Evolutionary conservation across 164 flowering plant species (phyloP), one percentile per base, ranked within the genome.

Genomic region (Piper betle): DNA sequence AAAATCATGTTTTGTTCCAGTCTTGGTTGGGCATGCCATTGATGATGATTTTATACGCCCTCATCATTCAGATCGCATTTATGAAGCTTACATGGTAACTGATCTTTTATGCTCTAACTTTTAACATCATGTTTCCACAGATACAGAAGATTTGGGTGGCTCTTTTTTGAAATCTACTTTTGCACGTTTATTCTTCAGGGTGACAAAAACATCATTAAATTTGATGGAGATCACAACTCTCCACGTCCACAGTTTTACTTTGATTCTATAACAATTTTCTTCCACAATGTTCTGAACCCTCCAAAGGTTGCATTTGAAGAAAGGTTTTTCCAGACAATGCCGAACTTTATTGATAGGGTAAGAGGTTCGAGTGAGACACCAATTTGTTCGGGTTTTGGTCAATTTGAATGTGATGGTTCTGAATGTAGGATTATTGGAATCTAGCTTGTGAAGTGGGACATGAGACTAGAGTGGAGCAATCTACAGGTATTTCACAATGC

Each of bases 211-310:
- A 83, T 93, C 57, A 90, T 93, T 74, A 90, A 88, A 74, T 93
- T 93, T 75, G 97, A 90, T 53, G 99, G 99, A 61, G 96, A 88
- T 67, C 96, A 88, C 82, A 88, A 88, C 64, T 91, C 97, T 62
- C 92, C 92, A 25, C 94, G 98, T 19, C 98, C 98, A 9, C 95
- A 88, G 37, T 91, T 91, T 60, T 91, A 91, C 75, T 88, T 84
- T 61, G 96, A 91, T 74, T 91, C 98, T 13, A 82, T 91, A 66
- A 86, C 83, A 62, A 91, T 91, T 8, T 91, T 91, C 68, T 91
- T 91, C 77, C 86, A 85, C 64, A 91, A 91, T 75, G 88, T 91
- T 56, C 70, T 91, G 72, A 88, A 84, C 55, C 98, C 98, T 60
- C 98, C 98, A 37, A 81, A 80, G 67, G 88, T 84, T 68, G 87